Evolutionary conservation across 2,329 filamentous ascomycete species (phyloP), one percentile per base, ranked within the genome.

Genomic region (Aspergillus quadrilineatus): DNA sequence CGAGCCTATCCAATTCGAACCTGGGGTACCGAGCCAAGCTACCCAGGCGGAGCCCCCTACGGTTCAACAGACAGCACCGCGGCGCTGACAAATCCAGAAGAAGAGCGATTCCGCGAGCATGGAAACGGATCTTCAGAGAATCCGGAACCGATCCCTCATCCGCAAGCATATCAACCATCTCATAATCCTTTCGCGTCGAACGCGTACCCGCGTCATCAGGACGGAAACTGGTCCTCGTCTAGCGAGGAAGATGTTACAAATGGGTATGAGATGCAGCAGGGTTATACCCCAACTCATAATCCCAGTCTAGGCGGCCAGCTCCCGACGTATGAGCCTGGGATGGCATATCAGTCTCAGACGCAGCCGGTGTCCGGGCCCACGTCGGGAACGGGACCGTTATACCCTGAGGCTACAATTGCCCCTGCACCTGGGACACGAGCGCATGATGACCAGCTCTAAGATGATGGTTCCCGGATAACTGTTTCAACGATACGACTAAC

Each of bases 1-100:
- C 79, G 82, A 8, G 83, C 83, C 26, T 82, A 84, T 63, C 80
- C 82, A 1, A 84, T 85, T 61, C 77, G 82, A 22, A 77, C 75
- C 28, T 85, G 82, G 82, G 82, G 80, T n/a, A 75, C 70, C 10
- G 75, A 76, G 39, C 77, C 79, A n/a, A 75, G 70, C 12, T 75
- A 77, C 41, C 77, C 79, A 4, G 4, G 65, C 67, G 6, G 10
- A 37, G 14, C 22, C 22, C 22, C 65, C 66, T 4, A 42, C 5
- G 44, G 44, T 5, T 34, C 54, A 4, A 57, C 47, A 7, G 62
- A 66, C 28, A 69, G 64, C 50, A 64, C 57, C 5, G 50, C 65
- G 14, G 65, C 70, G 15, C 66, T 75, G 6, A 71, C 65, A n/a
- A 68, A 72, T 46, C 65, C 63, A 1, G 68, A 68, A 50, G 65